These are phyloP conservation scores for Quercus robur DNA, from an alignment of 306 rosid genomes.

Conservation along the genomic window DNA sequence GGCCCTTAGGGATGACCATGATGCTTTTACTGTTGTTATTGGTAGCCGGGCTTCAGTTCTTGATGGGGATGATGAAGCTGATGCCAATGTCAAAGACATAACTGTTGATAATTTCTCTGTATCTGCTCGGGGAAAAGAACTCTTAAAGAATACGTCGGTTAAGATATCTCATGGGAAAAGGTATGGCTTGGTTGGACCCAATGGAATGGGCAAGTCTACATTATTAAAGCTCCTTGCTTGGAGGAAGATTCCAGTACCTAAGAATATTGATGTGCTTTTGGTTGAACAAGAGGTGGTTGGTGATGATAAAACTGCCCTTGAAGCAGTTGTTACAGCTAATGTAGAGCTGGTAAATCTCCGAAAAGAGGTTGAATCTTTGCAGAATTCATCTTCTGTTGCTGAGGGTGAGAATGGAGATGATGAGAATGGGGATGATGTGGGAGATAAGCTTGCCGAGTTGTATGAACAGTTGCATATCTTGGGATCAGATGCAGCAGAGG, in stretches of 20 bases:
- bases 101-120: constrained; percentile 52
- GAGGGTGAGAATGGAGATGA: constrained; percentile 33
- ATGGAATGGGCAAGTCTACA: constrained; percentile 76
- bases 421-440: constrained; percentile 40
- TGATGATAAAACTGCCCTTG: constrained; percentile 62
- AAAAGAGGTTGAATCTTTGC: constrained; percentile 59
- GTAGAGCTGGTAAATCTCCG: constrained; percentile 61
- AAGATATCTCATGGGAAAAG: constrained; percentile 64
- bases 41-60: constrained; percentile 60
- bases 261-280: constrained; percentile 77
- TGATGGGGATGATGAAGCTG: constrained; percentile 56
- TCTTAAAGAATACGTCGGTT: constrained; percentile 49
- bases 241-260: constrained; percentile 85
- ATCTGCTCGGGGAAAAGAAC: constrained; percentile 55
- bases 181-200: constrained; percentile 71
- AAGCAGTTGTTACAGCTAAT: constrained; percentile 80
- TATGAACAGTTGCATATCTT: constrained; percentile 55
- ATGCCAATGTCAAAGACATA: constrained; percentile 61
- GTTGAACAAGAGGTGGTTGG: constrained; percentile 82
- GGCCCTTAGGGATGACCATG: constrained; percentile 65
- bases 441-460: constrained; percentile 69
- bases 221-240: constrained; percentile 82
- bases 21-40: constrained; percentile 74
- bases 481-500: constrained; percentile 77
- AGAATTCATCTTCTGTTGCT: constrained; percentile 35